Evolutionary conservation across 139 green algal species (phyloP).

Genomic region (Asterochloris erici): DNA sequence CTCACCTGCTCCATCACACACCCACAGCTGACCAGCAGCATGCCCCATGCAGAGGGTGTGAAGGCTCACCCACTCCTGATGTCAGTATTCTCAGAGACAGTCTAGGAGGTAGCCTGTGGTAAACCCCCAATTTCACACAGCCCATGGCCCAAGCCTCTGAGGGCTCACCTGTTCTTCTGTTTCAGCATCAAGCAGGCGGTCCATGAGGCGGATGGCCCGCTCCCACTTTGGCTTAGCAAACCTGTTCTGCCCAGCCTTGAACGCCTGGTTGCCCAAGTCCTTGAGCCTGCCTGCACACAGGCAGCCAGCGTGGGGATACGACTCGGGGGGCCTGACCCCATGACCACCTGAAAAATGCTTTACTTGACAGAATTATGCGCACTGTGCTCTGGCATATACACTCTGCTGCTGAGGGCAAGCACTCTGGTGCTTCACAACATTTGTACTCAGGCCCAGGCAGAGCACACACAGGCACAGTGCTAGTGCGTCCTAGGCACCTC

Average conservation of each 20-base stretch:
- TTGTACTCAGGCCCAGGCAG: too few species aligned
- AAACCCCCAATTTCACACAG: not conserved
- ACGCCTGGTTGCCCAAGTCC: constrained; percentile 57
- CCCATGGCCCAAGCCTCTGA: not conserved
- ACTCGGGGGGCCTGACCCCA: too few species aligned
- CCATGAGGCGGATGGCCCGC: constrained; percentile 38
- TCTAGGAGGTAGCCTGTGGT: not conserved
- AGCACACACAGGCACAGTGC: too few species aligned
- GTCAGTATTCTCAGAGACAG: not conserved
- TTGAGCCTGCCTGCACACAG: constrained; percentile 33
- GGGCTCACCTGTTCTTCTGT: constrained; percentile 38
- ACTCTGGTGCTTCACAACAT: too few species aligned
- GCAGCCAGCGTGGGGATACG: too few species aligned
- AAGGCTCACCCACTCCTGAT: not conserved
- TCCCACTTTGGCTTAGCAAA: constrained; percentile 14
- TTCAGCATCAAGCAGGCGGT: constrained; percentile 50
- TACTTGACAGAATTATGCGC: too few species aligned
- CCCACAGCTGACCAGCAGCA: not conserved
- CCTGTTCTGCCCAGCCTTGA: constrained; percentile 26
- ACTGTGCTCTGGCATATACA: too few species aligned
- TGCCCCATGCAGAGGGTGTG: not conserved
- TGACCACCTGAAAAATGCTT: too few species aligned
- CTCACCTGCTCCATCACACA: not conserved
- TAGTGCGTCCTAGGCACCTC: too few species aligned
- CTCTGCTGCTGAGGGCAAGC: too few species aligned